These are phyloP conservation scores for Penicillium capsulatum DNA, from an alignment of 2,329 filamentous ascomycete species.

Conservation along the genomic window DNA sequence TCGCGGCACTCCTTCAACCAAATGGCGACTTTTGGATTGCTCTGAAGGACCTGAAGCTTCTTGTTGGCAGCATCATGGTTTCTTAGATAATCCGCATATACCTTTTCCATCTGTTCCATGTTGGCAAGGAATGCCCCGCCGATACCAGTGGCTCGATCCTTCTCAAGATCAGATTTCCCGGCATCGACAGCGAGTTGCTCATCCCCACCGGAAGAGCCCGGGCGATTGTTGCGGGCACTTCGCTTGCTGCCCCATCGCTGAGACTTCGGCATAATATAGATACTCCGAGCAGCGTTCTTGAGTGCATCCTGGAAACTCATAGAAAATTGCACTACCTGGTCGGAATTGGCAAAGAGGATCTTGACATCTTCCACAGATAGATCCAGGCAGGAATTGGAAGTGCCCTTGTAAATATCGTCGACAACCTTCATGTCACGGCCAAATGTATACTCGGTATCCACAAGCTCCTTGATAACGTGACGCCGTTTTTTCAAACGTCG, in stretches of 20 bases:
- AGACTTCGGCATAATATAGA: constrained; percentile 66
- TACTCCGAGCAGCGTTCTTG: constrained; percentile 71
- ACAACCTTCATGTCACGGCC: constrained; percentile 95
- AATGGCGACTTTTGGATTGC: constrained; percentile 60
- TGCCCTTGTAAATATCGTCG: constrained; percentile 95
- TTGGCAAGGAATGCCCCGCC: constrained; percentile 57
- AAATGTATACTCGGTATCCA: constrained; percentile 89
- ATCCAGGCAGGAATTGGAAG: constrained; percentile 73
- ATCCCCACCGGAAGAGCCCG: constrained; percentile 30
- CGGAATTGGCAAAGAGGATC: constrained; percentile 85
- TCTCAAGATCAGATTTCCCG: constrained; percentile 48
- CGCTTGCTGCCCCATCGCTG: constrained; percentile 53
- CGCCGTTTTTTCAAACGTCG: constrained; percentile 70
- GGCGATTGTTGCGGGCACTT: constrained; percentile 40
- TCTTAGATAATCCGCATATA: constrained; percentile 62
- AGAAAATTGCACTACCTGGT: constrained; percentile 85
- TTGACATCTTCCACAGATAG: constrained; percentile 81
- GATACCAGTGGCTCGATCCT: constrained; percentile 56
- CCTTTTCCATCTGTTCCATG: constrained; percentile 57
- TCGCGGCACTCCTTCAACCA: constrained; percentile 94
- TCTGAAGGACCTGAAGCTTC: constrained; percentile 49
- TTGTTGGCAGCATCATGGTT: constrained; percentile 63
- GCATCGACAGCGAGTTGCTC: constrained; percentile 24
- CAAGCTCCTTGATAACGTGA: constrained; percentile 82
- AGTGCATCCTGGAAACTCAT: constrained; percentile 72